Evolutionary conservation across 345 rosid genomes (phyloP).

Genomic region (Camelina hispida): DNA sequence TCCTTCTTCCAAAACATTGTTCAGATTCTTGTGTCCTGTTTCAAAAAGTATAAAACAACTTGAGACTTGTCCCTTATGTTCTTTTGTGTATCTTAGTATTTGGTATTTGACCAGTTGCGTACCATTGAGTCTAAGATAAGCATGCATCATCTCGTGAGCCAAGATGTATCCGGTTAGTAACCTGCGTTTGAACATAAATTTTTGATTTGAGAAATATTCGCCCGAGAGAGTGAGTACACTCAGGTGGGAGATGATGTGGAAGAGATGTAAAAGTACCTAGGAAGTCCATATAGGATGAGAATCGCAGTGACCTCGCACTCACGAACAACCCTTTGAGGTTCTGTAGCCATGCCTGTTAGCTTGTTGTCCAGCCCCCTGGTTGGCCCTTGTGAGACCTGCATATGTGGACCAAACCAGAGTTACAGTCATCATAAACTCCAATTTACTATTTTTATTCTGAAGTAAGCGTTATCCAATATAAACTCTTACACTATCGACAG

Average conservation of each 20-base stretch:
- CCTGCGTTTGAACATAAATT: constrained; percentile 44
- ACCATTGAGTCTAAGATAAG: constrained; percentile 83
- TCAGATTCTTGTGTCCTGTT: constrained; percentile 68
- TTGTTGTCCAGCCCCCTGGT: constrained; percentile 51
- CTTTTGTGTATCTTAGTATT: no score
- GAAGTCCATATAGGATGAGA: constrained; percentile 89
- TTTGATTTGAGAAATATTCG: neutral
- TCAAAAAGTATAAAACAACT: neutral
- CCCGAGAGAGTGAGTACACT: no score
- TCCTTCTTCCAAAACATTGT: constrained; percentile 85
- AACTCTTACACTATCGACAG: constrained; percentile 63
- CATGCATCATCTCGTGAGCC: constrained; percentile 99
- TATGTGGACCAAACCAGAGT: constrained; percentile 2
- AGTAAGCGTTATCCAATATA: neutral
- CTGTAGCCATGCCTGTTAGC: constrained; percentile 59
- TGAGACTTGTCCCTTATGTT: neutral
- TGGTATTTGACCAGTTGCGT: neutral
- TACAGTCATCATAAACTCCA: neutral
- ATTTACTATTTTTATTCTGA: neutral
- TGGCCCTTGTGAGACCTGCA: constrained; percentile 66
- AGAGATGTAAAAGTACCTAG: constrained; percentile 54
- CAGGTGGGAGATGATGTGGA: neutral
- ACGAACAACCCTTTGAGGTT: constrained; percentile 65
- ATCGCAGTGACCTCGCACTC: constrained; percentile 89
- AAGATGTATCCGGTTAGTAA: constrained; percentile 86